A percentile compares a stretch with the other conserved stretches of the same genome.
Conservation (phyloP, 805 yeast species). For the Starmerella floricola region DNA sequence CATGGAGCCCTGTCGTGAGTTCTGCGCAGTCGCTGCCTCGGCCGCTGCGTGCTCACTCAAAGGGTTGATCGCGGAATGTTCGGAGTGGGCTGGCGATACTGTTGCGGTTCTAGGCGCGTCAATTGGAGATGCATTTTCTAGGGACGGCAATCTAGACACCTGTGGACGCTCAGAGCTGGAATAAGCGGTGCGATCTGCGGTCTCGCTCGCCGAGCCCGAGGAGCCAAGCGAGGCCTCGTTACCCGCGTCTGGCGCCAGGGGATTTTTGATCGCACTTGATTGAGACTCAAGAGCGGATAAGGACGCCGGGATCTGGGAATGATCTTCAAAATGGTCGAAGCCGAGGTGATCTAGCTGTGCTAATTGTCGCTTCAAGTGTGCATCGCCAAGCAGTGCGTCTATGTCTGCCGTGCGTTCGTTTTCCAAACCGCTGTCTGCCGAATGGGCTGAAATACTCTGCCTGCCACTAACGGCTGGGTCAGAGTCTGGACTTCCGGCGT, state of each 20-base stretch:
- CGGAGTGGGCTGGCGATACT: neutral
- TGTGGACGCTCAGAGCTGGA: too few relatives aligned
- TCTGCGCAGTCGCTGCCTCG: neutral
- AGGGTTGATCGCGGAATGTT: neutral
- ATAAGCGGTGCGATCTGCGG: too few relatives aligned
- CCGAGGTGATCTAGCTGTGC: slow-evolving; percentile 13
- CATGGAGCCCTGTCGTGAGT: slow-evolving; percentile 5
- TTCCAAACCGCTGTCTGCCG: slow-evolving; percentile 4
- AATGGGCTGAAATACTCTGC: neutral
- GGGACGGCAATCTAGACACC: too few relatives aligned
- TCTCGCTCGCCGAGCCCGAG: too few relatives aligned
- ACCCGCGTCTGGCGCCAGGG: slow-evolving; percentile 1
- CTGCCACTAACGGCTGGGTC: slow-evolving; percentile 3
- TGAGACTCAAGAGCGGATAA: neutral
- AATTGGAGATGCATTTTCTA: neutral
- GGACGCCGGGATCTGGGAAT: neutral
- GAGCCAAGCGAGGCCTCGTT: too few relatives aligned
- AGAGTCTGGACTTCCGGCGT: slow-evolving; percentile 10
- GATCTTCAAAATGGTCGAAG: slow-evolving; percentile 4
- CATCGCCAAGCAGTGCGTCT: slow-evolving; percentile 10
- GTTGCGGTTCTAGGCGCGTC: neutral
- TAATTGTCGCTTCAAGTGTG: slow-evolving; percentile 16
- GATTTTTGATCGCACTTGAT: slow-evolving; percentile 2
- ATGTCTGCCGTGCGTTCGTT: slow-evolving; percentile 5
- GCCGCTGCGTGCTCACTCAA: neutral